These are phyloP conservation scores for Septoria petroselini DNA, from an alignment of 2,329 filamentous ascomycete species.

Conservation along the genomic window DNA sequence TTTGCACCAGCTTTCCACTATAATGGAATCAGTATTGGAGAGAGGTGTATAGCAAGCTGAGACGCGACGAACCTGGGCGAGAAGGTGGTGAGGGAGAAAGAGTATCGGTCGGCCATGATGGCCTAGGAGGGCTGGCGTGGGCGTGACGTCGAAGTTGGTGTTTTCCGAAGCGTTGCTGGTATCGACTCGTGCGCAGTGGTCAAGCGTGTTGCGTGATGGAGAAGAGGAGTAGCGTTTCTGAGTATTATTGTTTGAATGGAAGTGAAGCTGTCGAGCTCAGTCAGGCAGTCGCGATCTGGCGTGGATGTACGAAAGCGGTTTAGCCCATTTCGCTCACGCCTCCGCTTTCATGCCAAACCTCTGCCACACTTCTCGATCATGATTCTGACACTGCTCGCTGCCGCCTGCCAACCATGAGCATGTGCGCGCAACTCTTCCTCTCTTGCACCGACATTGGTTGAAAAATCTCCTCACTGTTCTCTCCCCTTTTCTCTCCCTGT, in stretches of 20 bases:
- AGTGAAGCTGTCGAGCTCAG: not conserved
- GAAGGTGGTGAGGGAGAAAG: conserved; percentile 98
- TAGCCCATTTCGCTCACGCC: not conserved
- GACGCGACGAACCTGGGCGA: conserved; percentile 78
- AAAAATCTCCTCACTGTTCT: not conserved
- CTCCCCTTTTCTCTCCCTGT: not conserved
- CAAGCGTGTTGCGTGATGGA: not conserved
- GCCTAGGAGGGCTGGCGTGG: conserved; percentile 17
- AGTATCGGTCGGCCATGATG: conserved; percentile 95
- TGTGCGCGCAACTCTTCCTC: conserved; percentile 1
- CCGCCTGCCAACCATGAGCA: conserved; percentile 1
- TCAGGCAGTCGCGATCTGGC: not conserved
- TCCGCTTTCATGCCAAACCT: not conserved
- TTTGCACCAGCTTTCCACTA: conserved; percentile 98
- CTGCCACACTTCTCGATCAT: not conserved
- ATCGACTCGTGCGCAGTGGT: not conserved
- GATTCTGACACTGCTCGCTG: not conserved
- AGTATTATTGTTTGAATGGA: not conserved
- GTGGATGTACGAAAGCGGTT: not conserved
- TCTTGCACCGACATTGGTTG: conserved; percentile 11
- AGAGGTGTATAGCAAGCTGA: not conserved
- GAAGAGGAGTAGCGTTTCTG: not conserved
- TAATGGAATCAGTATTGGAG: conserved; percentile 43
- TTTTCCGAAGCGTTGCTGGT: not conserved
- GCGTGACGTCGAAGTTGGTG: not conserved